These are phyloP conservation scores for Dryas integrifolia DNA, from an alignment of 331 rosid genomes.

Conservation along the genomic window DNA sequence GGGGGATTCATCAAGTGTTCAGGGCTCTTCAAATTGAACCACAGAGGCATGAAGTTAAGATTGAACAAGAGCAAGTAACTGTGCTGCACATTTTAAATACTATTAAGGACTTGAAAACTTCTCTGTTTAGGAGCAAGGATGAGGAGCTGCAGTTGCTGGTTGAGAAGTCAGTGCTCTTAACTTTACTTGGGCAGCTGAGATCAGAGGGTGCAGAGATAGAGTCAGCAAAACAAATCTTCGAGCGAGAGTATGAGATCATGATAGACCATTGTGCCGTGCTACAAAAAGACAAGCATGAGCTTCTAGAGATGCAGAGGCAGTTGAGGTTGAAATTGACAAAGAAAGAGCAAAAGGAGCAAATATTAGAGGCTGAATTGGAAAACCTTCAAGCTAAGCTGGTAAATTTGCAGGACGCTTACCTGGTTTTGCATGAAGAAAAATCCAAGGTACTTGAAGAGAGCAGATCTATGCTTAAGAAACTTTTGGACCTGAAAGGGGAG, in stretches of 20 bases:
- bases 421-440: slow-evolving; percentile 54
- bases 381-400: slow-evolving; percentile 45
- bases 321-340: slow-evolving; percentile 49
- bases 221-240: slow-evolving; percentile 47
- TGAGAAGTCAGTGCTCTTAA: slow-evolving; percentile 64
- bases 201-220: slow-evolving; percentile 46
- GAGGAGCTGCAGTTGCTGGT: slow-evolving; percentile 62
- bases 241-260: slow-evolving; percentile 50
- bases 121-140: slow-evolving; percentile 53
- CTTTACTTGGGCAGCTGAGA: slow-evolving; percentile 56
- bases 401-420: slow-evolving; percentile 41
- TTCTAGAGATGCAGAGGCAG: slow-evolving; percentile 49
- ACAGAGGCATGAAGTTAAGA: slow-evolving; percentile 40
- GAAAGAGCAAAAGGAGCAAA: slow-evolving; percentile 49
- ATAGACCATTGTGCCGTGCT: slow-evolving; percentile 40
- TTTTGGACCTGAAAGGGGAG: slow-evolving; percentile 53
- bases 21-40: slow-evolving; percentile 65
- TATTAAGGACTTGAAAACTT: slow-evolving; percentile 54
- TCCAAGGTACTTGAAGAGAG: slow-evolving; percentile 58
- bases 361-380: slow-evolving; percentile 41
- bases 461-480: slow-evolving; percentile 44
- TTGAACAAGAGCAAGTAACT: slow-evolving; percentile 47
- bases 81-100: slow-evolving; percentile 52
- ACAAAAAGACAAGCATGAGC: slow-evolving; percentile 54
- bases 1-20: slow-evolving; percentile 58